Percentiles rank a stretch among this genome's conserved stretches.
Evolutionary conservation across 495 filamentous ascomycete genomes (phyloP).

Genomic region (Astrothelium subdiscretum): DNA sequence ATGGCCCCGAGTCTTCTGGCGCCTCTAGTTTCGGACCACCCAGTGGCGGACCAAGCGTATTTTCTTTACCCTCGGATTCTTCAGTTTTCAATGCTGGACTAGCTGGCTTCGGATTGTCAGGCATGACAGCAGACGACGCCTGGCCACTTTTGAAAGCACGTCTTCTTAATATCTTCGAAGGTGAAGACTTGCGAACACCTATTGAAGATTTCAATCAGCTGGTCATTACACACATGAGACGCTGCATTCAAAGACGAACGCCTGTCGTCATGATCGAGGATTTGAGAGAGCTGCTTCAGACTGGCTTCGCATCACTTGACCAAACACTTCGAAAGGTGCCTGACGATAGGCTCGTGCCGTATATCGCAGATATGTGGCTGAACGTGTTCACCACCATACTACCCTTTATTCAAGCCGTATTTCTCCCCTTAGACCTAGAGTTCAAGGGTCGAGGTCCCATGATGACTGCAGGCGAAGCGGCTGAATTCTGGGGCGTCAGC

Average conservation of each 20-base stretch:
- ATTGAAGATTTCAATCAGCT: conserved; percentile 92
- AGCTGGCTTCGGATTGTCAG: conserved; percentile 53
- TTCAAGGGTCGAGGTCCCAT: conserved; percentile 74
- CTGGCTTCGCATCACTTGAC: conserved; percentile 78
- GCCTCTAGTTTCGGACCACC: conserved; percentile 15
- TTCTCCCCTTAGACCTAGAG: conserved; percentile 87
- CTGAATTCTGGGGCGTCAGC: conserved; percentile 68
- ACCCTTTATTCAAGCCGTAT: conserved; percentile 92
- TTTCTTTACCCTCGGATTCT: conserved; percentile 13
- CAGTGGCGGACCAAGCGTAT: conserved; percentile 13
- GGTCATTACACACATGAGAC: conserved; percentile 37
- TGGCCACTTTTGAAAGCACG: conserved; percentile 92
- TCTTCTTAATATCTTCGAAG: conserved; percentile 83
- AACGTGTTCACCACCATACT: conserved; percentile 79
- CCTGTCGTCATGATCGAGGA: conserved; percentile 47
- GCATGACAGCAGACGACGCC: conserved; percentile 79
- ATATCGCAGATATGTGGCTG: conserved; percentile 87
- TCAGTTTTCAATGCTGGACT: conserved; percentile 19
- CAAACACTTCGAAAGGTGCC: conserved; percentile 62
- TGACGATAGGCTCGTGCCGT: conserved; percentile 73
- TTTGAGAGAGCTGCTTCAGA: conserved; percentile 62
- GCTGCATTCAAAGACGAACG: conserved; percentile 28
- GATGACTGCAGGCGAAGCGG: conserved; percentile 62
- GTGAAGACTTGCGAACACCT: conserved; percentile 75
- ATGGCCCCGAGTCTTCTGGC: conserved; percentile 9